Conservation (phyloP, 352 stramenopile genomes). For the Phytophthora cactorum region DNA sequence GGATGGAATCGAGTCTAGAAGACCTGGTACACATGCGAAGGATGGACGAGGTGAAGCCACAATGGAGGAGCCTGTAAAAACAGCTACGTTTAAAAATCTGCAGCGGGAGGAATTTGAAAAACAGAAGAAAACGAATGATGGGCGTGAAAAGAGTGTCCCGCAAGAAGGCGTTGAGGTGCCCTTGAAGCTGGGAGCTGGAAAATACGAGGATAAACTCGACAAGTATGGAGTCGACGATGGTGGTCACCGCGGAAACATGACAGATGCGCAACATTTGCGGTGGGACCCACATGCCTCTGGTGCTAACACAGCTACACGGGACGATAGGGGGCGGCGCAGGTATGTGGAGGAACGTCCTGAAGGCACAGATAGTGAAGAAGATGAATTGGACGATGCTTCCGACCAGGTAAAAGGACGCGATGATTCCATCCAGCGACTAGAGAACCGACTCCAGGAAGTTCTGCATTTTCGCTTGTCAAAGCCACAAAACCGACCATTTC, state of each 20-base stretch:
- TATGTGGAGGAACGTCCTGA: conserved; percentile 12
- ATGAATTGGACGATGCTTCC: background rate
- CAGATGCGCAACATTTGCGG: background rate
- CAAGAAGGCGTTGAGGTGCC: background rate
- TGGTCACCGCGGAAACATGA: background rate
- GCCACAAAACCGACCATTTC: background rate
- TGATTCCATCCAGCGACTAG: conserved; percentile 32
- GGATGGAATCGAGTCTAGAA: conserved; percentile 8
- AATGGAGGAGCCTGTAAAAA: too few relatives aligned
- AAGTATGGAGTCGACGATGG: background rate
- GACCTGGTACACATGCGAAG: background rate
- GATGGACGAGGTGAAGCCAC: conserved; percentile 8
- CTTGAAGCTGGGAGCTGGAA: background rate
- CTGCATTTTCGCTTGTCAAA: conserved; percentile 29
- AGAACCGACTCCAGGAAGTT: conserved; percentile 43
- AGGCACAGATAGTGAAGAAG: conserved; percentile 15
- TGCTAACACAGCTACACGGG: background rate
- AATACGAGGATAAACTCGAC: conserved; percentile 1
- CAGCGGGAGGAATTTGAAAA: too few relatives aligned
- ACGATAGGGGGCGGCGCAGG: background rate
- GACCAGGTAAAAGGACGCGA: background rate
- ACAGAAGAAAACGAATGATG: too few relatives aligned
- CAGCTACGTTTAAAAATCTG: too few relatives aligned
- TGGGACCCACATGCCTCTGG: background rate
- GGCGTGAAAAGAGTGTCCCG: background rate